Percentiles rank a stretch among this genome's conserved stretches.
Evolutionary conservation across 176 grass and related monocot species (phyloP).

Genomic region (Oryza meridionalis): DNA sequence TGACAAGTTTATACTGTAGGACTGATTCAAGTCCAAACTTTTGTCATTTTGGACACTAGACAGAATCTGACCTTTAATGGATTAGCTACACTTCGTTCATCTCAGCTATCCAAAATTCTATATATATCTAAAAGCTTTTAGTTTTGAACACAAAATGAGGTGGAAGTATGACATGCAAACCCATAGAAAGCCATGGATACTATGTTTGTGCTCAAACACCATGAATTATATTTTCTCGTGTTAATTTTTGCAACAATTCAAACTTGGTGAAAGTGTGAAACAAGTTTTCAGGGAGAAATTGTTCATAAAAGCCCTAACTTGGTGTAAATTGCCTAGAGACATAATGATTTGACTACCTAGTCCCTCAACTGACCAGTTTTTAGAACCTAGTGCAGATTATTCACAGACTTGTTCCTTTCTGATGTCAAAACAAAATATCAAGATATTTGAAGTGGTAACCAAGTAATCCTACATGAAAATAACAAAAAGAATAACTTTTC

Average conservation of each 20-base stretch:
- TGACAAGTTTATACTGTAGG: not conserved
- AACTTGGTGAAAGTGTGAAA: not conserved
- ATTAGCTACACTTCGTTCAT: not conserved
- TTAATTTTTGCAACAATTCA: not conserved
- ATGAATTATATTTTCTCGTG: not conserved
- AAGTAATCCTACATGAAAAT: not conserved
- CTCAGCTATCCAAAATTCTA: not conserved
- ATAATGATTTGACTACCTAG: slow-evolving; percentile 6
- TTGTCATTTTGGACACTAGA: not conserved
- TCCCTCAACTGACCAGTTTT: not conserved
- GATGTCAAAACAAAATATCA: not conserved
- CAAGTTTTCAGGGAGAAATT: not conserved
- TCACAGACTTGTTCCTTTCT: not conserved
- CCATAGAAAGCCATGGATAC: not conserved
- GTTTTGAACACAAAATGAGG: not conserved
- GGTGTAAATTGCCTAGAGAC: slow-evolving; percentile 6
- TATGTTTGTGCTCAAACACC: not conserved
- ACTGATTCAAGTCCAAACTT: not conserved
- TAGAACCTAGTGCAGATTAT: not conserved
- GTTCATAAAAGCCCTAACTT: not conserved
- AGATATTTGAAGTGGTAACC: slow-evolving; percentile 19
- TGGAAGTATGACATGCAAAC: not conserved
- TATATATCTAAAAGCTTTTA: not conserved
- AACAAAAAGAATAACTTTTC: slow-evolving; percentile 11
- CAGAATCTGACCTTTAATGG: not conserved